Base-by-base conservation (phyloP, 352 stramenopile species). In the Globisporangium cederbergense region DNA sequence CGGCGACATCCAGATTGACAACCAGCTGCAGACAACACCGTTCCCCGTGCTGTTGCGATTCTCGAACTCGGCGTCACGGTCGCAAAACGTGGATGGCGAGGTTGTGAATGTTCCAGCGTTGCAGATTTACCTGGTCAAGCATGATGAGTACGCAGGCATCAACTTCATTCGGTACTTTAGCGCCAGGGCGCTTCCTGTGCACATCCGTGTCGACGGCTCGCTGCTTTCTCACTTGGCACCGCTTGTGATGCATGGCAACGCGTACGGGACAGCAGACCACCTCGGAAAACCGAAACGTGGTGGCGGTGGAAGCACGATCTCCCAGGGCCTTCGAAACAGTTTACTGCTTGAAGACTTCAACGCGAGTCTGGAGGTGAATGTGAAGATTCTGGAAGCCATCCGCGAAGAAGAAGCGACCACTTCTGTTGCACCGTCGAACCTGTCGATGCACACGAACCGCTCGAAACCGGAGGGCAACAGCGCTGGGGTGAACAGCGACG, bases 141-240 rank as follows among this genome's bases (percentile, higher is more conserved):
- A 96, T 47, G 86, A 94, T 38, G 84, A 90, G 42, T 95, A 96
- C 62, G 77, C 84, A 13, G 86, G 88, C 3, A 92, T 96, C 68
- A 75, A 96, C 40, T 96, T 96, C 43, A 92, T 96, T 45, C 79
- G 83, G 6, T 86, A 95, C 60, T 93, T 96, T 52, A 93, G 83
- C 47, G 71, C 76, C 9, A 82, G 70, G 10, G 68, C 91, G 60
- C 68, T 90, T 7, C 88, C 88, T 10, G 74, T 96, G 9, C 85
- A 93, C 50, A 72, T 93, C 58, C 86, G 88, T 38, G 84, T 94
- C 8, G 88, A 96, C 55, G 88, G 88, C 14, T 84, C 88, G 9
- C 68, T 96, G 40, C 72, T 95, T 6, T 93, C 88, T 34, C 82
- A 92, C 55, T 65, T 95, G 54, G 68, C 89, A 32, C 83, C 86